Conservation (phyloP, 2,329 filamentous ascomycete species). For the Phoma sp. region DNA sequence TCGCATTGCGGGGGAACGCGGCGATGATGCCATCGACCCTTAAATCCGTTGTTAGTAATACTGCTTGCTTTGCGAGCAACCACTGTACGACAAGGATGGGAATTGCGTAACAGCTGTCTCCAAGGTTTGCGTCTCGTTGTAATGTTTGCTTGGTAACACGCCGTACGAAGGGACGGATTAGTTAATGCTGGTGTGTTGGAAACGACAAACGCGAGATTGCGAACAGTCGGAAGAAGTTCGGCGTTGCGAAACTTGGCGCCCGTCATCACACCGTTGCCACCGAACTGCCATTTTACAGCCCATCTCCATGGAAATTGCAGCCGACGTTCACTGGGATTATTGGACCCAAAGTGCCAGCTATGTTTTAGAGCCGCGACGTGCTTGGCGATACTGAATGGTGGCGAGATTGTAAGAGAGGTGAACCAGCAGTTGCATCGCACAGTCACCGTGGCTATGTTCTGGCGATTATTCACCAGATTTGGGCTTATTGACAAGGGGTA, state of each 20-base stretch:
- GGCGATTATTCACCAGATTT: background rate
- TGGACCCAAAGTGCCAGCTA: background rate
- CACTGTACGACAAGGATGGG: slow-evolving; percentile 32
- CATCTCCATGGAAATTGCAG: background rate
- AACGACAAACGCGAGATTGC: background rate
- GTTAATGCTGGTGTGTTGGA: background rate
- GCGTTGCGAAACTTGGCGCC: background rate
- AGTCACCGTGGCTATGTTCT: too few species aligned
- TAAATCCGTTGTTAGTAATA: slow-evolving; percentile 43
- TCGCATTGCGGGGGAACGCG: slow-evolving; percentile 28
- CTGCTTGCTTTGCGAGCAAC: slow-evolving; percentile 21
- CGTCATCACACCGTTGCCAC: background rate
- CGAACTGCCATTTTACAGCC: background rate
- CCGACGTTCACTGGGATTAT: background rate
- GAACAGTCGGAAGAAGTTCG: background rate
- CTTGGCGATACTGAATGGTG: background rate
- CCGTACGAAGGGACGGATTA: background rate
- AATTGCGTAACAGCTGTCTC: slow-evolving; percentile 33
- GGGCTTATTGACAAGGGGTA: too few species aligned
- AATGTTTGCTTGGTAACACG: background rate
- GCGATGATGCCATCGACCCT: slow-evolving; percentile 46
- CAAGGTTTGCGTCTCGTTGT: background rate
- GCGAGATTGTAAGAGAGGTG: background rate
- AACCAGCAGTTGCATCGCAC: too few species aligned
- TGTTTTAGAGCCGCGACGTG: background rate